Percentiles rank a stretch among this genome's conserved stretches.
These are phyloP conservation scores for Mucor saturninus DNA, from an alignment of 371 early-diverging fungal species.

Conservation along the genomic window DNA sequence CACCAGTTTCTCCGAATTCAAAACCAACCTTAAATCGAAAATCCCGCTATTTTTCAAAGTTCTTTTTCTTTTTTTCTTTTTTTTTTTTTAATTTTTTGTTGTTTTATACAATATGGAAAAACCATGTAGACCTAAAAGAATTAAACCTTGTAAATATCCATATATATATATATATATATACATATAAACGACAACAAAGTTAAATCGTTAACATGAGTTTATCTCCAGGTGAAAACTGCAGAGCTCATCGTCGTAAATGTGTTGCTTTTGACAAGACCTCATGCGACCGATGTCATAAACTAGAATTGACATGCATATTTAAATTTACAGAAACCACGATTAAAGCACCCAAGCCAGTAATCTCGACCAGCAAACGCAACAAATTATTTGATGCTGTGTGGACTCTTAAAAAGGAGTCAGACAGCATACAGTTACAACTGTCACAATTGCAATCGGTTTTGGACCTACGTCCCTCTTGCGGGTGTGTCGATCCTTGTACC, in stretches of 20 bases:
- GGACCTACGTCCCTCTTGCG: neutral
- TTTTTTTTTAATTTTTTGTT: neutral
- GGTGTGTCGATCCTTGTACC: neutral
- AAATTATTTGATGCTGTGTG: slow-evolving; percentile 15
- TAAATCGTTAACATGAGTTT: neutral
- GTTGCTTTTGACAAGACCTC: neutral
- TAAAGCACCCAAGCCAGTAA: neutral
- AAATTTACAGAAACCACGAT: slow-evolving; percentile 18
- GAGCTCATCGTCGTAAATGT: slow-evolving; percentile 26
- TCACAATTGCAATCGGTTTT: neutral
- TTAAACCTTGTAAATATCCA: slow-evolving; percentile 20
- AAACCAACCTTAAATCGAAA: too few species aligned
- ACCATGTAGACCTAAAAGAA: slow-evolving; percentile 14
- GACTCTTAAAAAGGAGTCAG: slow-evolving; percentile 4
- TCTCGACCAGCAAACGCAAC: slow-evolving; percentile 13
- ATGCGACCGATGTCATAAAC: slow-evolving; percentile 28
- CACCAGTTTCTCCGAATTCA: too few species aligned
- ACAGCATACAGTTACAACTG: slow-evolving; percentile 14
- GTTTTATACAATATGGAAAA: slow-evolving; percentile 5
- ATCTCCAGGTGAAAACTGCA: slow-evolving; percentile 23
- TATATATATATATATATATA: neutral
- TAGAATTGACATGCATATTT: slow-evolving; percentile 30
- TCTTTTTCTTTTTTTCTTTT: neutral
- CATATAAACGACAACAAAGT: neutral
- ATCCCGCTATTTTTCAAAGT: neutral